These are phyloP conservation scores for Trapa incisa DNA, from an alignment of 345 rosid species.

Conservation along the genomic window DNA sequence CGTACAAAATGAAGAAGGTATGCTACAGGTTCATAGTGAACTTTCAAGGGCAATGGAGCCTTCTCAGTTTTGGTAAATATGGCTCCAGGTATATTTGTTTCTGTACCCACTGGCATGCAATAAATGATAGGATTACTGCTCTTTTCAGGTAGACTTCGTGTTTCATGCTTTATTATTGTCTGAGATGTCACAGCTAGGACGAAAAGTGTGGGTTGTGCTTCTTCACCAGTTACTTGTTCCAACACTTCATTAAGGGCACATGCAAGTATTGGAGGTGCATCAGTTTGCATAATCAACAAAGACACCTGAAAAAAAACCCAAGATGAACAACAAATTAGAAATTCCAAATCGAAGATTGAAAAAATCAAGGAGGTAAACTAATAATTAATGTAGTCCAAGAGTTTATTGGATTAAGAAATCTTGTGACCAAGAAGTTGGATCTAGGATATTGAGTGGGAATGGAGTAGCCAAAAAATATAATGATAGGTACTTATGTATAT, in stretches of 20 bases:
- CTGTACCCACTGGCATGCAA: conserved; percentile 49
- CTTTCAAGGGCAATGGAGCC: conserved; percentile 44
- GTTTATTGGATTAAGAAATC: neutral
- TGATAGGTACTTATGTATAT: too few relatives aligned
- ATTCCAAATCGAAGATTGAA: neutral
- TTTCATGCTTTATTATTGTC: conserved; percentile 55
- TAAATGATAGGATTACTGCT: conserved; percentile 27
- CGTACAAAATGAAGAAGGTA: conserved; percentile 68
- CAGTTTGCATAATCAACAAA: conserved; percentile 34
- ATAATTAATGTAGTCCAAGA: neutral
- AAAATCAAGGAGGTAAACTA: neutral
- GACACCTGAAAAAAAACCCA: conserved; percentile 36
- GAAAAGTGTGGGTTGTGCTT: conserved; percentile 27
- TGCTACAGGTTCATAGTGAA: conserved; percentile 61
- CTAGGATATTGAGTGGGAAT: neutral
- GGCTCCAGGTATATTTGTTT: conserved; percentile 33
- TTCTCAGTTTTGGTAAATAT: conserved; percentile 35
- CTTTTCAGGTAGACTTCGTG: conserved; percentile 18
- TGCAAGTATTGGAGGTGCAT: conserved; percentile 44
- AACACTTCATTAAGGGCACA: conserved; percentile 56
- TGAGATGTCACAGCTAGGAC: conserved; percentile 43
- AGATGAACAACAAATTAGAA: neutral
- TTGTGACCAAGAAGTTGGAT: neutral
- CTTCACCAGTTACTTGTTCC: conserved; percentile 25
- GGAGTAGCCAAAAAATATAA: neutral